Evolutionary conservation across 2,329 filamentous ascomycete species (phyloP).

Genomic region (Arthrinium puccinioides): DNA sequence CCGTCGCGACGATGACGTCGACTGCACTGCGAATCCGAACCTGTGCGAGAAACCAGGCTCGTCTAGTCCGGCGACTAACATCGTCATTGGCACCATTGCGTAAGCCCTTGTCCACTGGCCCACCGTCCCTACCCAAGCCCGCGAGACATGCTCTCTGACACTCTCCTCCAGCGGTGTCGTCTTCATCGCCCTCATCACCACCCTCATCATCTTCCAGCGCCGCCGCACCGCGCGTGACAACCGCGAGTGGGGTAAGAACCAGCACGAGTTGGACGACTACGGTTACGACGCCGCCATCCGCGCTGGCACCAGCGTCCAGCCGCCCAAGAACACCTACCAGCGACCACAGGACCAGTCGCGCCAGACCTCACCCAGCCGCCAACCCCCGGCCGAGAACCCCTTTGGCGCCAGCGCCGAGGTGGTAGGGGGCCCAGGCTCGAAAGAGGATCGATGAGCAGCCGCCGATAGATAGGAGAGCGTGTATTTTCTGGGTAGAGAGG

Average conservation of each 20-base stretch:
- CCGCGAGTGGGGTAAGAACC: slow-evolving; percentile 20
- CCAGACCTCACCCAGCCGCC: background rate
- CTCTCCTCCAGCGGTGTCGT: slow-evolving; percentile 12
- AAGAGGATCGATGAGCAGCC: no score
- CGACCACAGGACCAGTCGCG: slow-evolving; percentile 3
- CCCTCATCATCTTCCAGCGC: slow-evolving; percentile 17
- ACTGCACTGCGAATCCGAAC: no score
- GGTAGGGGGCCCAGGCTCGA: background rate
- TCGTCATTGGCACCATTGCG: no score
- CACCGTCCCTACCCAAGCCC: no score
- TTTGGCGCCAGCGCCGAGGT: slow-evolving; percentile 2
- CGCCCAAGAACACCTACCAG: slow-evolving; percentile 11
- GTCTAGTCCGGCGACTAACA: no score
- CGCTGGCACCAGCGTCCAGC: slow-evolving; percentile 2
- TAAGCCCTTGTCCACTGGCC: no score
- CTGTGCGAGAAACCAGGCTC: no score
- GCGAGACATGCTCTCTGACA: background rate
- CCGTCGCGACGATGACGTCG: no score
- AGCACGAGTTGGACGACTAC: slow-evolving; percentile 24
- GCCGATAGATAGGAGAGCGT: no score
- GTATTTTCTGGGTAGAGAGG: no score
- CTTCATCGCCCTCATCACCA: slow-evolving; percentile 8
- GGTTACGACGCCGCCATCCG: slow-evolving; percentile 11
- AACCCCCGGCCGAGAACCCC: background rate
- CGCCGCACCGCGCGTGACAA: slow-evolving; percentile 15